Conservation (phyloP, 345 rosid species). For the Citrus hindsii region DNA sequence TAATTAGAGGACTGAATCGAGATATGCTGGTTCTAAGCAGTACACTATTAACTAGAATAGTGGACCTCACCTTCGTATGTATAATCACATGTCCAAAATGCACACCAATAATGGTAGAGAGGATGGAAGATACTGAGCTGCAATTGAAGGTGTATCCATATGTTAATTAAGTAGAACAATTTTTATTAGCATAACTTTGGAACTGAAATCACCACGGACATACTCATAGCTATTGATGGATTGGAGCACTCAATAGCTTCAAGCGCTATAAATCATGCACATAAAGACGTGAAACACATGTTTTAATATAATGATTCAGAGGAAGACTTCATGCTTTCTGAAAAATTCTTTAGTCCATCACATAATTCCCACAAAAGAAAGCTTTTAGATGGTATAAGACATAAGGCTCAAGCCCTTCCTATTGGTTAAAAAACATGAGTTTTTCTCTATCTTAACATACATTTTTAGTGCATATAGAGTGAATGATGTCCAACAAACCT, state of each 20-base stretch:
- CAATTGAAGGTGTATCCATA: slow-evolving; percentile 17
- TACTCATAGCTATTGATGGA: background rate
- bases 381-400: background rate
- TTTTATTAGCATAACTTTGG: background rate
- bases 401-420: background rate
- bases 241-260: background rate
- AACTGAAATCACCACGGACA: background rate
- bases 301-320: background rate
- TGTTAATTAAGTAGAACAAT: background rate
- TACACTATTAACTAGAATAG: background rate
- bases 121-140: slow-evolving; percentile 79
- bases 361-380: background rate
- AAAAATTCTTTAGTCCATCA: background rate
- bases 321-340: background rate
- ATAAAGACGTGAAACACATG: background rate
- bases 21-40: background rate
- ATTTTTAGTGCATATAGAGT: background rate
- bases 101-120: slow-evolving; percentile 75
- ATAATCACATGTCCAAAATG: slow-evolving; percentile 84
- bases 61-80: slow-evolving; percentile 53
- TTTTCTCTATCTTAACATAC: background rate
- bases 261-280: background rate
- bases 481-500: slow-evolving; percentile 39
- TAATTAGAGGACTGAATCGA: slow-evolving; percentile 8
- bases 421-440: background rate